Evolutionary conservation across 2,329 filamentous ascomycete species (phyloP), one percentile per base, ranked within the genome.

Genomic region (Aspergillus fructus): DNA sequence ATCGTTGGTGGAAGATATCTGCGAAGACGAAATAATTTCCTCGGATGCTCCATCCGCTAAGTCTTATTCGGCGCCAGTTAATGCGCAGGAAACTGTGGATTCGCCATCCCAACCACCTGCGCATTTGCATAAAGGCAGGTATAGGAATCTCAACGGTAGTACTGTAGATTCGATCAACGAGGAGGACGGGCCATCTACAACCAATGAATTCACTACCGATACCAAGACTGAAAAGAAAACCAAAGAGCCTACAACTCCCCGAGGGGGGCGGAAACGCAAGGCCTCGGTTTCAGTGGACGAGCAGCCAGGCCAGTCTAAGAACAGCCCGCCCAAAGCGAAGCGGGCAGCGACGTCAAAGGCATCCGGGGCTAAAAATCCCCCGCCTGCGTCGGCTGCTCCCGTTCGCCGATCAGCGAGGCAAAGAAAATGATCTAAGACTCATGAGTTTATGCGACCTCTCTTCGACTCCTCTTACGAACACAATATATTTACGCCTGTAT

Each of bases 381-480:
- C 63, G 34, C 48, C 55, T 24, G 45, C 56, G 9, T 49, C 68
- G 4, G 57, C 69, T 47, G 61, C 55, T 8, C 59, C 65, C 2
- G 62, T 66, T 40, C 68, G 70, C 19, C 62, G 70, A 27, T 73
- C 71, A 15, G 46, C 70, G 8, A 66, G 70, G 39, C 65, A 68
- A 57, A 71, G 64, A 46, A 64, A 59, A 24, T 55, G 53, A 47
- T 47, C 34, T 57, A 40, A 48, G 19, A 17, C 21, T 43, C 39
- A 51, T 51, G 49, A 51, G 13, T 42, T 30, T 51, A 51, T 27
- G 49, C 49, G 17, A 27, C 24, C 15, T 24, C 23, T 40, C 40
- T 49, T 27, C 23, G 12, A 23, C 43, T 42, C 50, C 39, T 43
- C 37, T 61, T 45, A 53, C 41, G 3, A n/a, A 46, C 12, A n/a